Evolutionary conservation across 176 grass and related monocot species (phyloP), one percentile per base, ranked within the genome.

Genomic region (Ananas comosus): DNA sequence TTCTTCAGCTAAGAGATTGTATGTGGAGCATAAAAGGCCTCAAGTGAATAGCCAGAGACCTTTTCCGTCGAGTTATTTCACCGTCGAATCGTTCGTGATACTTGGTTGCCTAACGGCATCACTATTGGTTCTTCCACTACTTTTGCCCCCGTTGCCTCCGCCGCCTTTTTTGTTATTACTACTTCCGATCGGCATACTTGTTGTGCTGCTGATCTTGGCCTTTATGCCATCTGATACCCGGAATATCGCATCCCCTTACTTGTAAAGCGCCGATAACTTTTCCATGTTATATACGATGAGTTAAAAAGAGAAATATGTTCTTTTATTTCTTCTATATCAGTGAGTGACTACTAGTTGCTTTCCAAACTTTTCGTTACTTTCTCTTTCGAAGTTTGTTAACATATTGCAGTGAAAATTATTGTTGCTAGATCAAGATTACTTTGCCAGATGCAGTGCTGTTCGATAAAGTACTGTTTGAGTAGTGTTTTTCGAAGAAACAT

Each of bases 101-200:
- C 73, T 85, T 33, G 14, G 82, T 47, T 69, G 56, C 71, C 71
- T 79, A 67, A 74, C 72, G 7, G 75, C 65, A 48, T 89, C 75
- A 72, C 82, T 89, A 27, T 56, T 70, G 50, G n/a, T 89, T 72
- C 82, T 89, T 68, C 86, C 86, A 25, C 86, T 85, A 10, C 51
- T 88, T 2, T 80, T 89, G 64, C 86, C 86, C 50, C 79, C 86
- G 51, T 58, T 88, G 17, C 59, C 86, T 10, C 86, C 86, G 65
- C 86, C 86, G 72, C 86, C 86, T 54, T 51, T 61, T 64, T 50
- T 79, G 68, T 76, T 89, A 21, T 78, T 89, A 72, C 67, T 85
- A 3, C 17, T 88, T 9, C 86, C 86, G 53, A 72, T 89, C 9
- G 57, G 75, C 64, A 75, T 88, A 24, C 82, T 89, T 64, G 79